Evolutionary conservation across 306 rosid species (phyloP).

Genomic region (Vigna trinervia): DNA sequence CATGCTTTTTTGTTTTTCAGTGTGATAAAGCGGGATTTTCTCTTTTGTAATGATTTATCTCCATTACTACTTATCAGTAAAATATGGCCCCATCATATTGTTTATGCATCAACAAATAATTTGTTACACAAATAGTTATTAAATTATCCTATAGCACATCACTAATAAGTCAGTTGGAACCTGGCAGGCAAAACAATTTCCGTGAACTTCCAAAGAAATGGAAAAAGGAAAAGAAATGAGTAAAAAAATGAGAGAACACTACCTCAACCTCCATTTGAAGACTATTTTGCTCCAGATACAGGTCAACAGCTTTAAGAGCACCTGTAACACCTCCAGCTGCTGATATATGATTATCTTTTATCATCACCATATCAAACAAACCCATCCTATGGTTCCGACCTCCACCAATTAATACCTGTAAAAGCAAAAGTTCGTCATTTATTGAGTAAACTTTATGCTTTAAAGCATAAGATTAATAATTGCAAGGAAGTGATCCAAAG

Average conservation of each 20-base stretch:
- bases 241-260: constrained; percentile 37
- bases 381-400: constrained; percentile 94
- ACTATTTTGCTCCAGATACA: constrained; percentile 67
- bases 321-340: constrained; percentile 75
- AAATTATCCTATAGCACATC: constrained; percentile 21
- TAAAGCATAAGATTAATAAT: constrained; percentile 27
- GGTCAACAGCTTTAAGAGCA: constrained; percentile 82
- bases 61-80: constrained; percentile 1
- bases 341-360: constrained; percentile 94
- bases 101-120: constrained; percentile 24
- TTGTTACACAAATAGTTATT: constrained; percentile 13
- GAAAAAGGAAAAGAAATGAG: constrained; percentile 32
- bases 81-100: neutral
- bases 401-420: constrained; percentile 86
- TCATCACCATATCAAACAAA: constrained; percentile 90
- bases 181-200: constrained; percentile 25
- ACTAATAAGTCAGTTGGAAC: constrained; percentile 11
- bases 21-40: constrained; percentile 22
- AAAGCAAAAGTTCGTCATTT: constrained; percentile 11
- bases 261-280: constrained; percentile 91
- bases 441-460: constrained; percentile 11
- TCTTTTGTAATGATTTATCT: neutral
- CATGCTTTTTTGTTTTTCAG: neutral
- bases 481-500: constrained; percentile 54
- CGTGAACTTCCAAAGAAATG: constrained; percentile 30